phyloP scores from a whole-genome alignment of 768 basidiomycete genomes.

The Lactifluus volemus region DNA sequence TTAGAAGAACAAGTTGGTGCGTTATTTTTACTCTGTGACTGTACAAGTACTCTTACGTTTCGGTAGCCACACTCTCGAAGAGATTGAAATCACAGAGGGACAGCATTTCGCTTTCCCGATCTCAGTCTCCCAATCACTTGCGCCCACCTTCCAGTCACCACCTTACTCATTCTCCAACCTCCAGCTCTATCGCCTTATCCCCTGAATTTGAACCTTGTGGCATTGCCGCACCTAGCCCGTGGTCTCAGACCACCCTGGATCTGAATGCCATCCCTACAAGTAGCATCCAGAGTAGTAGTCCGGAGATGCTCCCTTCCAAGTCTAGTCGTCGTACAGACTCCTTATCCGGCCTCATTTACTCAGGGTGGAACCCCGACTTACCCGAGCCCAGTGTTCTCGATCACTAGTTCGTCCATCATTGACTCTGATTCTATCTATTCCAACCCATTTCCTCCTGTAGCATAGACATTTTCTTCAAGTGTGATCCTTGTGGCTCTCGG shows the following conservation, averaged over 20 bases:
- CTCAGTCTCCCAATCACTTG: constrained; percentile 27
- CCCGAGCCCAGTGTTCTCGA: constrained; percentile 65
- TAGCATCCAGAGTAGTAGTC: constrained; percentile 20
- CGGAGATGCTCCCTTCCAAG: constrained; percentile 7
- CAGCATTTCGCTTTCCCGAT: constrained; percentile 31
- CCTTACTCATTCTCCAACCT: constrained; percentile 10
- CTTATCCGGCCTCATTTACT: constrained; percentile 57
- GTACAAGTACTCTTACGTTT: constrained; percentile 4
- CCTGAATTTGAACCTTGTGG: constrained; percentile 23
- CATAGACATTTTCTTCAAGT: constrained; percentile 81
- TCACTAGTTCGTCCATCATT: constrained; percentile 52
- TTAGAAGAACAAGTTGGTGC: constrained; percentile 73
- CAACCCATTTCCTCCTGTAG: constrained; percentile 30
- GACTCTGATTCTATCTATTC: background rate
- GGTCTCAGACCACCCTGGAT: constrained; percentile 24
- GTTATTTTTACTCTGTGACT: constrained; percentile 19
- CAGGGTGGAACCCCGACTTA: constrained; percentile 81
- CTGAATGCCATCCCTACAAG: constrained; percentile 19
- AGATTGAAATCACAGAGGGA: constrained; percentile 47
- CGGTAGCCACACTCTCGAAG: constrained; percentile 51
- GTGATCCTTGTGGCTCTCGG: constrained; percentile 79
- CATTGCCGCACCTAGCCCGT: constrained; percentile 18
- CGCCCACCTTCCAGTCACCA: constrained; percentile 7
- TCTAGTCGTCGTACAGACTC: constrained; percentile 40
- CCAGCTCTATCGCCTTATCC: constrained; percentile 18